A percentile compares a stretch with the other conserved stretches of the same genome.
These are phyloP conservation scores for Primulina tabacum DNA, from an alignment of 257 asterid species.

Conservation along the genomic window DNA sequence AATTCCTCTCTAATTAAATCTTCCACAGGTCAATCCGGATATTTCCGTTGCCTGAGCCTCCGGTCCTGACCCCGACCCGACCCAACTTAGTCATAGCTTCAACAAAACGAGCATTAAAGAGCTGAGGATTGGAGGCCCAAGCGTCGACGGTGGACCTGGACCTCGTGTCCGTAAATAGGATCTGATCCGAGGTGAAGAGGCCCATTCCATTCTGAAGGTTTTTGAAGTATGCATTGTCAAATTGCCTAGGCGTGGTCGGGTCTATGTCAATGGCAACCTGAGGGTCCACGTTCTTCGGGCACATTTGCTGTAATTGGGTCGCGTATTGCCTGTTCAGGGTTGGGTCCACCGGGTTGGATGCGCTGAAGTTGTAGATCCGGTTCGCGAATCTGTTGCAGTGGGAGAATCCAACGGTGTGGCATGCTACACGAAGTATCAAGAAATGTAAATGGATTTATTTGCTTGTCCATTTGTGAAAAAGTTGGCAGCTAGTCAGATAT, in stretches of 20 bases:
- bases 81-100: conserved; percentile 74
- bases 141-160: conserved; percentile 44
- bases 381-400: conserved; percentile 69
- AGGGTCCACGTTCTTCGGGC: conserved; percentile 65
- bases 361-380: conserved; percentile 66
- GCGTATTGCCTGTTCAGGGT: conserved; percentile 64
- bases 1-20: conserved; percentile 40
- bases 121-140: conserved; percentile 49
- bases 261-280: conserved; percentile 70
- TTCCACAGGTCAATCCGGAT: conserved; percentile 74
- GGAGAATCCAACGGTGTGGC: conserved; percentile 82
- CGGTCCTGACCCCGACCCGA: conserved; percentile 76
- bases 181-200: conserved; percentile 81
- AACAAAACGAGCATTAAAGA: conserved; percentile 49
- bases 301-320: conserved; percentile 41
- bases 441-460: no score
- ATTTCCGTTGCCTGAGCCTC: conserved; percentile 43
- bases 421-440: conserved; percentile 35
- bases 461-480: not conserved
- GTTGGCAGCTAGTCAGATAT: not conserved
- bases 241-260: conserved; percentile 58
- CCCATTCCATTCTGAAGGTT: conserved; percentile 74
- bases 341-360: conserved; percentile 55
- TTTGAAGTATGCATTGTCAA: conserved; percentile 64
- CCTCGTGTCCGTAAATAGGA: conserved; percentile 56